Conservation (phyloP, 148 eudicot genomes). For the Rhododendron ferrugineum region DNA sequence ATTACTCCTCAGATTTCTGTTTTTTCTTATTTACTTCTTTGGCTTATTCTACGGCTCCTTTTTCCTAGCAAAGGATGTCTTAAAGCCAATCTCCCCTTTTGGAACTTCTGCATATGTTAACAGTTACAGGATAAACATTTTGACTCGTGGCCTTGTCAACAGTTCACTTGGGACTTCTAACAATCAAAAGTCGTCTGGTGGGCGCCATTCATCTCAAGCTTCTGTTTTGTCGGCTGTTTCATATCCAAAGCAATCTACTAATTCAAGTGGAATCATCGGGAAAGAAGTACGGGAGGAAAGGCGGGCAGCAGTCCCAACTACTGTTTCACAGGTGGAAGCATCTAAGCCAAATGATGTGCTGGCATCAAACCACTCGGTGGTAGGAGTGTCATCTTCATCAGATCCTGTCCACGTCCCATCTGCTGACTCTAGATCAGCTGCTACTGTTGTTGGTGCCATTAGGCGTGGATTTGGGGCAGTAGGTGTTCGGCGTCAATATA, state of each 20-base stretch:
- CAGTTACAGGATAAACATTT: neutral
- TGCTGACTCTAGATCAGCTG: constrained; percentile 57
- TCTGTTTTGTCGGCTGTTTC: constrained; percentile 29
- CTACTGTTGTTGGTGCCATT: constrained; percentile 72
- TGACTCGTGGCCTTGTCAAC: constrained; percentile 13
- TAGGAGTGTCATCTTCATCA: constrained; percentile 77
- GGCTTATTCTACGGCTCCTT: neutral
- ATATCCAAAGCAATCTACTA: constrained; percentile 30
- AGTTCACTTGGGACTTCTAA: constrained; percentile 37
- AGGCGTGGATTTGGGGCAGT: constrained; percentile 86
- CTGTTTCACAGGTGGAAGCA: constrained; percentile 30
- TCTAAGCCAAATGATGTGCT: constrained; percentile 34
- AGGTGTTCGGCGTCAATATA: constrained; percentile 65
- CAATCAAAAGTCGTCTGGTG: constrained; percentile 36
- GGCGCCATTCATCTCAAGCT: constrained; percentile 26
- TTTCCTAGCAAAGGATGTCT: neutral
- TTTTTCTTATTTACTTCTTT: neutral
- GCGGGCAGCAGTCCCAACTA: constrained; percentile 20
- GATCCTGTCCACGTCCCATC: constrained; percentile 98
- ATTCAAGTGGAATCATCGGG: constrained; percentile 21
- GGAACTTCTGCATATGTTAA: neutral
- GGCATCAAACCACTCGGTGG: constrained; percentile 49
- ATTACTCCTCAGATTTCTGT: neutral
- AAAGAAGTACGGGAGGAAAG: constrained; percentile 35
- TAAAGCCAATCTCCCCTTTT: neutral